phyloP scores from a whole-genome alignment of 1,284 basidiomycete genomes.

The Papiliotrema nemorosa region DNA sequence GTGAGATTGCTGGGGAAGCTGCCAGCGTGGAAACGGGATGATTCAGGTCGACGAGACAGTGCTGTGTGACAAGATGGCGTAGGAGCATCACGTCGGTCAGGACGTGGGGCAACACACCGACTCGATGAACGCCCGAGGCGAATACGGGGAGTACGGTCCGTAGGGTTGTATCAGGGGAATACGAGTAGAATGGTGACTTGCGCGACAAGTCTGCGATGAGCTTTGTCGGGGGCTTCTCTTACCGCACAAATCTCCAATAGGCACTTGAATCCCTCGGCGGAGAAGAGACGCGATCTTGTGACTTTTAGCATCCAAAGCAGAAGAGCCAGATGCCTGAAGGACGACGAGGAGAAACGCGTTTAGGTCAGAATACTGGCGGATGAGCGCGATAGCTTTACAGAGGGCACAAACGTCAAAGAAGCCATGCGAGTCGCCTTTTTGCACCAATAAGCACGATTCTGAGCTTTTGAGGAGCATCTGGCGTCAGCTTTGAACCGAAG shows the following conservation, averaged over 20 bases:
- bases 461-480: constrained; percentile 25
- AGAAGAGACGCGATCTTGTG: background rate
- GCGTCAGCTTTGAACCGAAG: background rate
- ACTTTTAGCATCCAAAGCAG: background rate
- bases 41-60: constrained; percentile 18
- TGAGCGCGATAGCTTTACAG: background rate
- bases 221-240: constrained; percentile 2
- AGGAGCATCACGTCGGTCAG: constrained; percentile 26
- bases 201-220: constrained; percentile 30
- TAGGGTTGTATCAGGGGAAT: constrained; percentile 19
- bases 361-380: constrained; percentile 32
- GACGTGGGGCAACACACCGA: constrained; percentile 25
- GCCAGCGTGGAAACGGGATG: constrained; percentile 21
- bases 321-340: constrained; percentile 21
- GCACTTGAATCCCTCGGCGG: constrained; percentile 10
- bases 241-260: constrained; percentile 31
- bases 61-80: constrained; percentile 21
- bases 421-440: constrained; percentile 15
- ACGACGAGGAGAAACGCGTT: constrained; percentile 39
- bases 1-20: constrained; percentile 32
- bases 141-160: constrained; percentile 30
- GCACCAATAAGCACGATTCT: constrained; percentile 20
- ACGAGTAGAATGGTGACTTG: constrained; percentile 33
- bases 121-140: constrained; percentile 34
- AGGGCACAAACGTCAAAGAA: constrained; percentile 36